Evolutionary conservation across 441 rosid species (phyloP).

Genomic region (Lagerstroemia fauriei): DNA sequence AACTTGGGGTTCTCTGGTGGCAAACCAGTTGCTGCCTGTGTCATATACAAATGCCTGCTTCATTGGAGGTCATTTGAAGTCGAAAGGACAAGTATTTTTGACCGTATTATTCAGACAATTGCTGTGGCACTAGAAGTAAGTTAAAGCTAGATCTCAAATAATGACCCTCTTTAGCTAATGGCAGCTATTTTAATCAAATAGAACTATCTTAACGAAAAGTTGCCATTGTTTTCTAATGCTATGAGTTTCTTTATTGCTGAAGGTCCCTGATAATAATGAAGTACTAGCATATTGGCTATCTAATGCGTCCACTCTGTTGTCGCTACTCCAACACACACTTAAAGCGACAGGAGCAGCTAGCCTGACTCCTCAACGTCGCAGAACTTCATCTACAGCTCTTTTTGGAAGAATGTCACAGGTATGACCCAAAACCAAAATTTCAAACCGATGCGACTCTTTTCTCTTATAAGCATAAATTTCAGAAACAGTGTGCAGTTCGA

Average conservation of each 20-base stretch:
- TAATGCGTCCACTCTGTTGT: conserved; percentile 82
- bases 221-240: conserved; percentile 27
- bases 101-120: conserved; percentile 94
- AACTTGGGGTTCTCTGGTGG: conserved; percentile 87
- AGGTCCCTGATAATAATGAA: conserved; percentile 89
- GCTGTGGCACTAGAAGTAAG: conserved; percentile 86
- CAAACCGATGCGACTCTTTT: neutral
- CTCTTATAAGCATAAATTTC: conserved; percentile 8
- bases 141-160: conserved; percentile 6
- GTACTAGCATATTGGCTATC: conserved; percentile 92
- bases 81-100: conserved; percentile 95
- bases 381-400: conserved; percentile 87
- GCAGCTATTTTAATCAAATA: conserved; percentile 2
- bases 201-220: conserved; percentile 19
- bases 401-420: conserved; percentile 99
- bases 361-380: conserved; percentile 92
- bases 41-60: conserved; percentile 93
- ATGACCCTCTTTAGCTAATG: neutral
- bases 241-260: conserved; percentile 34
- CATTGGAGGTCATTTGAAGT: conserved; percentile 99
- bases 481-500: neutral
- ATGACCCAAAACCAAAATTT: conserved; percentile 34
- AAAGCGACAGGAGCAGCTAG: conserved; percentile 99
- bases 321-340: conserved; percentile 94
- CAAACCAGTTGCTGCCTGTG: conserved; percentile 96